These are phyloP conservation scores for Pseudevernia furfuracea DNA, from an alignment of 495 filamentous ascomycete species.

Conservation along the genomic window DNA sequence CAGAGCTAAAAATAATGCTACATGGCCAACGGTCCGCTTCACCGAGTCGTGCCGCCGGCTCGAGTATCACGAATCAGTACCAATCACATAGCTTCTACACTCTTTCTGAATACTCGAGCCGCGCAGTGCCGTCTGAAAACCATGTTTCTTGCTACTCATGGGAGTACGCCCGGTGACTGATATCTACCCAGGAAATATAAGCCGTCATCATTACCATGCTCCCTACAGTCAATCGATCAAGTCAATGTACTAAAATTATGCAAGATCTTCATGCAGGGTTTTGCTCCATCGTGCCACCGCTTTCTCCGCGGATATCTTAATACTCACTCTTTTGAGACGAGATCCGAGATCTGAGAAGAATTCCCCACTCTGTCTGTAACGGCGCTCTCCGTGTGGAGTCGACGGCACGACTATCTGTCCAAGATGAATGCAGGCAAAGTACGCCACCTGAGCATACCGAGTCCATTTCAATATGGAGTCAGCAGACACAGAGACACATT, in stretches of 20 bases:
- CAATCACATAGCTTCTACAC: background rate
- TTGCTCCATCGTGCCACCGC: background rate
- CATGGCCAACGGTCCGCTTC: conserved; percentile 2
- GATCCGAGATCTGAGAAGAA: background rate
- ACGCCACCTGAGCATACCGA: background rate
- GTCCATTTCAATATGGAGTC: background rate
- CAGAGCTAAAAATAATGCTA: background rate
- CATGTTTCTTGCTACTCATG: background rate
- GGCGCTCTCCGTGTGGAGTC: background rate
- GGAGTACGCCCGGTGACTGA: background rate
- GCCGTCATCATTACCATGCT: background rate
- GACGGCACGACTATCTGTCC: background rate
- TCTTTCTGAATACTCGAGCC: background rate
- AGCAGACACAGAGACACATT: background rate
- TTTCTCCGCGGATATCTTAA: background rate
- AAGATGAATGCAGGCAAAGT: background rate
- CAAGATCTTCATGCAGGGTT: background rate
- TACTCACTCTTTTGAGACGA: background rate
- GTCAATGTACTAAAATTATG: background rate
- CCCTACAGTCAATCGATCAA: background rate
- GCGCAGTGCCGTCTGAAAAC: background rate
- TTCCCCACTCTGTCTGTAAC: background rate
- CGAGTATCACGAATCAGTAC: background rate
- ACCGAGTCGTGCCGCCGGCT: conserved; percentile 1
- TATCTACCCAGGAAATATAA: background rate